Conservation (phyloP, 441 rosid genomes). For the Francoa sonchifolia region DNA sequence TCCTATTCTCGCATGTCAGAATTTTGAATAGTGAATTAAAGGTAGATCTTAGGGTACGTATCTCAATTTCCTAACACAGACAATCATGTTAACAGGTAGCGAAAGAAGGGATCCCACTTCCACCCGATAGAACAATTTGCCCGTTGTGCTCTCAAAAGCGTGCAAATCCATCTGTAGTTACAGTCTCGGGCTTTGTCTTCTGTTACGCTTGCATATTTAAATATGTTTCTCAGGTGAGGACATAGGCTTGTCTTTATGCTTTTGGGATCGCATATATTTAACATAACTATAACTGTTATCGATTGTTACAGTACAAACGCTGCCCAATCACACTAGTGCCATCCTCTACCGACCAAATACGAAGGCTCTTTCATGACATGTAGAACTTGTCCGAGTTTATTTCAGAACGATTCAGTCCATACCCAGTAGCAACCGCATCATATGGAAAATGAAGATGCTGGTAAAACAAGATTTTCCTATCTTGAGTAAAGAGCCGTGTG, state of each 20-base stretch:
- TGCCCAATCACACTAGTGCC: conserved; percentile 88
- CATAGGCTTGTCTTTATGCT: conserved; percentile 2
- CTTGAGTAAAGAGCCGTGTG: too few species aligned
- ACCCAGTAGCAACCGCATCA: too few species aligned
- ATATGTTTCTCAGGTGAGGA: conserved; percentile 74
- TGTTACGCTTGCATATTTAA: conserved; percentile 92
- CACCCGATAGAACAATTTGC: conserved; percentile 63
- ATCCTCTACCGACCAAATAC: conserved; percentile 61
- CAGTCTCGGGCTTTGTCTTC: conserved; percentile 89
- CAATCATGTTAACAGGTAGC: too few species aligned
- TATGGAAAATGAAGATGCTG: too few species aligned
- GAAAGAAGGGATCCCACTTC: conserved; percentile 74
- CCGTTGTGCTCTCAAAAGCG: conserved; percentile 93
- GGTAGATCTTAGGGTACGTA: too few species aligned
- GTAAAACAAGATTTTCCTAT: too few species aligned
- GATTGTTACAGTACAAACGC: conserved; percentile 64
- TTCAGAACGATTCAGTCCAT: too few species aligned
- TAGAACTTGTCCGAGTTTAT: too few species aligned
- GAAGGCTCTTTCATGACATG: conserved; percentile 87
- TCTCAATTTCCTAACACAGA: too few species aligned
- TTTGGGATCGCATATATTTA: neutral
- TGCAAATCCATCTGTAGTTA: conserved; percentile 91
- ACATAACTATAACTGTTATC: neutral
- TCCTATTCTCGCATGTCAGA: neutral
- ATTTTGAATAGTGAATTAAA: too few species aligned